Evolutionary conservation across 177 flowering plant species (phyloP).

Genomic region (Telopea speciosissima): DNA sequence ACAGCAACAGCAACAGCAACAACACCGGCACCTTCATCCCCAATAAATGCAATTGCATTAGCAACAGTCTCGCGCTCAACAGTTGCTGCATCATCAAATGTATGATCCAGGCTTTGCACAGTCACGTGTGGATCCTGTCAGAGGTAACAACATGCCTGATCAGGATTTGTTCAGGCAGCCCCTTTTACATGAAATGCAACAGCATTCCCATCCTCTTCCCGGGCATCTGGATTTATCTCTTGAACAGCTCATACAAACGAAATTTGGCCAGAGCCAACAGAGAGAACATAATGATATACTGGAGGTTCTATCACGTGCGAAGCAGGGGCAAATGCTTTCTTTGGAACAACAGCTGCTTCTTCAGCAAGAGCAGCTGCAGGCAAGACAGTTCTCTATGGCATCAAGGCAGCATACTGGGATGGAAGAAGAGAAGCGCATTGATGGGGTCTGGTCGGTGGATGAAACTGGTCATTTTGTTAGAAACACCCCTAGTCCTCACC

Average conservation of each 20-base stretch:
- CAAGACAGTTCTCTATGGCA: constrained; percentile 57
- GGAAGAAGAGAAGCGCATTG: constrained; percentile 58
- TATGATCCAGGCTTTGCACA: constrained; percentile 51
- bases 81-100: constrained; percentile 52
- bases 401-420: constrained; percentile 46
- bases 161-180: constrained; percentile 55
- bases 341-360: constrained; percentile 50
- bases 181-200: constrained; percentile 55
- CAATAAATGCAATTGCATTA: constrained; percentile 34
- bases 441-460: constrained; percentile 53
- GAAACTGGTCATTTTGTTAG: constrained; percentile 48
- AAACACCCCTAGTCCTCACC: constrained; percentile 31
- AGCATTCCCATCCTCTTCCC: constrained; percentile 38
- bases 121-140: constrained; percentile 39
- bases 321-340: constrained; percentile 49
- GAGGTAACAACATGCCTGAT: constrained; percentile 43
- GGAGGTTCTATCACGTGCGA: constrained; percentile 50
- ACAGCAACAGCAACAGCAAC: too few species aligned
- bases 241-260: constrained; percentile 67
- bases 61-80: constrained; percentile 62
- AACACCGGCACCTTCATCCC: too few species aligned
- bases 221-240: constrained; percentile 50
- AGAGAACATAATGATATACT: constrained; percentile 56
- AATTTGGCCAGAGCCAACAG: constrained; percentile 43
- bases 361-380: constrained; percentile 67